Percentiles rank a stretch among this genome's conserved stretches.
Evolutionary conservation across 805 yeast genomes (phyloP).

Genomic region (Kazachstania taianensis): DNA sequence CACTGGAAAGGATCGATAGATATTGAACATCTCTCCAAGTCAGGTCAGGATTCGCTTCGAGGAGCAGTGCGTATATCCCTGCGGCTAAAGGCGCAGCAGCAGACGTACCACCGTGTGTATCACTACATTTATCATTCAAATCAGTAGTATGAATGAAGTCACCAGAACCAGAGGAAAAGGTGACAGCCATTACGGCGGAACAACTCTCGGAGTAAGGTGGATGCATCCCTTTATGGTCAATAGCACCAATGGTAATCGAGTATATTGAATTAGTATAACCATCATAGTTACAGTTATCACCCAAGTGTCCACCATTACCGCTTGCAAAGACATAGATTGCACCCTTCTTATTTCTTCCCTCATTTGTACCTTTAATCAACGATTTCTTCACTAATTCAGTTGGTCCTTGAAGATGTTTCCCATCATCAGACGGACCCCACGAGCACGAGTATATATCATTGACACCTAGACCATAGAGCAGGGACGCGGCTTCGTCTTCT

Average conservation of each 20-base stretch:
- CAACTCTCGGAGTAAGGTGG: slow-evolving; percentile 90
- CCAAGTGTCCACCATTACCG: slow-evolving; percentile 80
- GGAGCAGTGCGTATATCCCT: slow-evolving; percentile 77
- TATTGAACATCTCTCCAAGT: slow-evolving; percentile 97
- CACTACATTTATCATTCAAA: slow-evolving; percentile 56
- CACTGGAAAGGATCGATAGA: slow-evolving; percentile 60
- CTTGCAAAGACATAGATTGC: slow-evolving; percentile 89
- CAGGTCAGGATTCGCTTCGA: slow-evolving; percentile 74
- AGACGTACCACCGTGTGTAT: slow-evolving; percentile 87
- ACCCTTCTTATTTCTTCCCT: slow-evolving; percentile 76
- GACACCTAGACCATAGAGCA: slow-evolving; percentile 66
- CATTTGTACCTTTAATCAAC: slow-evolving; percentile 68
- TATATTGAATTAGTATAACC: slow-evolving; percentile 95
- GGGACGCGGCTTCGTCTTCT: slow-evolving; percentile 85
- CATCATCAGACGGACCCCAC: slow-evolving; percentile 98
- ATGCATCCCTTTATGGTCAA: slow-evolving; percentile 77
- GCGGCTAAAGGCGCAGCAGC: slow-evolving; percentile 99
- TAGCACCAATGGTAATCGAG: slow-evolving; percentile 89
- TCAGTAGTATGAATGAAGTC: slow-evolving; percentile 88
- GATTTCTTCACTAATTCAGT: slow-evolving; percentile 70
- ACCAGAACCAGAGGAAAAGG: slow-evolving; percentile 85
- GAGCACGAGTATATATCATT: slow-evolving; percentile 95
- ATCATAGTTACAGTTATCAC: slow-evolving; percentile 91
- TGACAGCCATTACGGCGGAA: slow-evolving; percentile 87
- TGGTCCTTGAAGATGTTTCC: slow-evolving; percentile 78